Base-by-base conservation (phyloP, 2,329 filamentous ascomycete species). In the Stemphylium lycopersici region DNA sequence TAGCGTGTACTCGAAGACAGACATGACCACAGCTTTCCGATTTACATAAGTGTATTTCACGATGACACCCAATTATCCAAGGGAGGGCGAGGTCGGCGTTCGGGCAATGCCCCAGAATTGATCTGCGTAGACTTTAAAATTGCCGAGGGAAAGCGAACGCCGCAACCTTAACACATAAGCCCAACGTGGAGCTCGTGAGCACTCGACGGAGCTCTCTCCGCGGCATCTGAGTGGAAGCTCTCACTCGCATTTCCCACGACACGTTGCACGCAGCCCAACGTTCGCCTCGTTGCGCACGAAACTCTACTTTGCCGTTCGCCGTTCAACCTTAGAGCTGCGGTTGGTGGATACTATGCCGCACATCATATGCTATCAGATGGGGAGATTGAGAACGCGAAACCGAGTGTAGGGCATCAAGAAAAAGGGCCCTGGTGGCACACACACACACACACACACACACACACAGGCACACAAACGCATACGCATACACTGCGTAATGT, bases 101-200 rank as follows among this genome's bases (percentile, higher is more conserved):
- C 10, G 26, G 10, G 26, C 26, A 38, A 32, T 15, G 44, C 22
- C 39, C 40, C 40, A 43, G 40, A 43, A 43, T 43, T 32, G 40
- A 43, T 43, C 40, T 26, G 6, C 26, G 12, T 32, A 11, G 26
- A 29, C 26, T 39, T 39, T 49, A 15, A 10, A 29, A 7, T 36
- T 49, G 47, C 47, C 47, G 38, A 49, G 12, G 38, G 29, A 43
- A 49, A 49, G 38, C 47, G 46, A 48, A 29, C 32, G 46, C 37
- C 37, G 47, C 38, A 49, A 43, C 29, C 31, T 49, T 43, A 15
- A 34, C 31, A 18, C 44, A 12, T n/a, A 26, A 38, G 44, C 26
- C 24, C 22, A 42, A 45, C 32, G 29, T 12, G 37, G 31, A 32
- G 44, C 26, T 52, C 37, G 38, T 20, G 24, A 31, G 20, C 34